Base-by-base conservation (phyloP, 2,329 filamentous ascomycete genomes). In the Cladophialophora chaetospira region DNA sequence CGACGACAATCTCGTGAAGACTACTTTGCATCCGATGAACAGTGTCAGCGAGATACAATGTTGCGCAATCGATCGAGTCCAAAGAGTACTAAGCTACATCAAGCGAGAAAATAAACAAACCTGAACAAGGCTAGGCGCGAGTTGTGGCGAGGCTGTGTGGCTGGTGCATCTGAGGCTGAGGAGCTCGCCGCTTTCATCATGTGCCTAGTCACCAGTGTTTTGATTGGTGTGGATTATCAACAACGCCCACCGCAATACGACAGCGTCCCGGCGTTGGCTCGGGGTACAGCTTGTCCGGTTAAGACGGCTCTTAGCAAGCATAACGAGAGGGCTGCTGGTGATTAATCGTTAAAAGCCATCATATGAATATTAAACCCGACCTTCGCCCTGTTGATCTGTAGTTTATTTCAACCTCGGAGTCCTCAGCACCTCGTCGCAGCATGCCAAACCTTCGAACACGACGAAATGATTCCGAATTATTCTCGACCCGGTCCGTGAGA, bases 271-370 rank as follows among this genome's bases (percentile, higher is more conserved):
- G 48, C 23, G 9, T 28, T 15, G 9, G 5, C 11, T 51, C 25
- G 25, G 23, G 6, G 13, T 28, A 21, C 42, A 10, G 9, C 11
- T 31, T 29, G 15, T 38, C 42, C 48, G 48, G 48, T 51, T 51
- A 51, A 19, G 13, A 33, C 48, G 48, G 48, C 48, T 51, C 48
- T 42, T 51, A 51, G 48, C 48, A 43, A 42, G 35, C 48, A 28
- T 40, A 51, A 19, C 26, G 36, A 42, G 36, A 19, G 36, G 42
- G 3, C 23, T 17, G 36, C 13, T 46, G 44, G 28, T 51, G 48
- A 51, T 40, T 51, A 51, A 51, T 51, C 48, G 35, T 29, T 2
- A 17, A 19, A 3, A 2, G 21, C 2, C 9, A 19, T 51, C 10
- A 17, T 23, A 9, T 15, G n/a, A 33, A 11, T 40, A 40, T 40